phyloP scores from a whole-genome alignment of 352 stramenopile genomes.

The Pythium folliculosum region DNA sequence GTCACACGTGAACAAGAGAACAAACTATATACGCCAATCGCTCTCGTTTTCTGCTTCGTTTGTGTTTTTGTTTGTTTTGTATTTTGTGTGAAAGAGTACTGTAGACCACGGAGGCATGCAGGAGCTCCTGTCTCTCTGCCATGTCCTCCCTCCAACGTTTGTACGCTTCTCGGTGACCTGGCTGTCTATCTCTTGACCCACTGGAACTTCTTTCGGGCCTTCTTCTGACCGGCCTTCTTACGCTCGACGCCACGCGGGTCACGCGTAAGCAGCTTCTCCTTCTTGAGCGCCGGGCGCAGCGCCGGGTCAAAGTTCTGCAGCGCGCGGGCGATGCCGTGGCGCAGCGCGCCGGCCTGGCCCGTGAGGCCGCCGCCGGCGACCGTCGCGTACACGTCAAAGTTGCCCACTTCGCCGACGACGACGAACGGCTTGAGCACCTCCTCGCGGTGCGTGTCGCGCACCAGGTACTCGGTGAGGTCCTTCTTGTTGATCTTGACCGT shows the following conservation, averaged over 20 bases:
- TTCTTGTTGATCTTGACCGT: conserved; percentile 94
- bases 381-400: conserved; percentile 92
- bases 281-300: conserved; percentile 91
- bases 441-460: conserved; percentile 89
- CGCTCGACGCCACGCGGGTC: conserved; percentile 96
- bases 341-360: conserved; percentile 93
- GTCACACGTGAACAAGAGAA: neutral
- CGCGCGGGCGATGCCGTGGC: conserved; percentile 91
- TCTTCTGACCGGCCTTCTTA: conserved; percentile 96
- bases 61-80: neutral
- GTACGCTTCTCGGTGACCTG: conserved; percentile 8
- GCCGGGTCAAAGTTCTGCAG: conserved; percentile 94
- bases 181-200: conserved; percentile 97
- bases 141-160: neutral
- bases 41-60: neutral
- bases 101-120: neutral
- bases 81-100: neutral
- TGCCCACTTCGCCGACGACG: conserved; percentile 66
- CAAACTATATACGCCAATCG: neutral
- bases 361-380: conserved; percentile 92
- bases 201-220: conserved; percentile 97
- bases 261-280: conserved; percentile 91
- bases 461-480: conserved; percentile 93
- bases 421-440: conserved; percentile 84
- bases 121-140: neutral